Conservation (phyloP, 805 yeast species). For the Starmerella bombicola region DNA sequence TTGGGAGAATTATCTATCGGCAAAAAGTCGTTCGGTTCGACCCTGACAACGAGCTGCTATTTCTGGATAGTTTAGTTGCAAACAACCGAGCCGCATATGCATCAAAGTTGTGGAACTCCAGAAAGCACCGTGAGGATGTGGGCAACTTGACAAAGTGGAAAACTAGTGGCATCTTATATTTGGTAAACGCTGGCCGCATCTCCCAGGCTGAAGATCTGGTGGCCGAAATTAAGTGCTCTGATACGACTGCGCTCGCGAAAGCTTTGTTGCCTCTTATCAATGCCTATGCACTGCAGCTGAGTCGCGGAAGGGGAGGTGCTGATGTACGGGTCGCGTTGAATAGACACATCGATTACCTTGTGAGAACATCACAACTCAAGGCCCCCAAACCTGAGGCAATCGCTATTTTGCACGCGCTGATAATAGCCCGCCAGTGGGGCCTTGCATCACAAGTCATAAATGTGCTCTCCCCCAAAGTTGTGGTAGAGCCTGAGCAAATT, state of each 20-base stretch:
- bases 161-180: conserved; percentile 21
- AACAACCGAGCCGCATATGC: conserved; percentile 16
- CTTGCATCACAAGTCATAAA: background rate
- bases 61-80: conserved; percentile 20
- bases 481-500: background rate
- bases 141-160: conserved; percentile 17
- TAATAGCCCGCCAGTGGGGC: background rate
- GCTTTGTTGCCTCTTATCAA: conserved; percentile 12
- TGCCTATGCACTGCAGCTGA: conserved; percentile 3
- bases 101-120: conserved; percentile 17
- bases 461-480: background rate
- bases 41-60: conserved; percentile 24
- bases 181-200: conserved; percentile 20
- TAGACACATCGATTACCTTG: background rate
- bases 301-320: background rate
- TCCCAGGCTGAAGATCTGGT: conserved; percentile 16
- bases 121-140: conserved; percentile 15
- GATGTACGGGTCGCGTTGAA: background rate
- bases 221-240: background rate
- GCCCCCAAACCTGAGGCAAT: background rate
- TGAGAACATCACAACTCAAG: background rate
- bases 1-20: conserved; percentile 19
- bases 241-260: conserved; percentile 6
- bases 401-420: background rate
- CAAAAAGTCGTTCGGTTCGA: conserved; percentile 21